phyloP scores from a whole-genome alignment of 495 filamentous ascomycete genomes.

The Xylaria castorea region DNA sequence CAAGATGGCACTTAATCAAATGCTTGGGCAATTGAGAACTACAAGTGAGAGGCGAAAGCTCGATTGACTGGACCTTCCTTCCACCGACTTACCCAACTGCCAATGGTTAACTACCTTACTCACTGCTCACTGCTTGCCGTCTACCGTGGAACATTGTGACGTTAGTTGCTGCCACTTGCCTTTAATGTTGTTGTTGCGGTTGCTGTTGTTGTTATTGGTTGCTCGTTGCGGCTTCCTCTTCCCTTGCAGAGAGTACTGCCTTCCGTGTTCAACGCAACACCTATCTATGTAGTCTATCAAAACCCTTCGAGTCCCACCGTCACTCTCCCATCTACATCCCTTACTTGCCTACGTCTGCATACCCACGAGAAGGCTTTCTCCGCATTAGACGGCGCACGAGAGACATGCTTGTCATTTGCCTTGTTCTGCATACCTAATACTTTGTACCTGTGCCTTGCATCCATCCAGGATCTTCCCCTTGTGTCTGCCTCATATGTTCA shows the following conservation, averaged over 20 bases:
- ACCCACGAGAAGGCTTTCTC: neutral
- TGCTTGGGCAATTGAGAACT: neutral
- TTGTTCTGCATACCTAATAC: constrained; percentile 5
- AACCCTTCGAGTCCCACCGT: neutral
- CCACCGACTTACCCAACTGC: no score
- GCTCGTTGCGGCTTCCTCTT: neutral
- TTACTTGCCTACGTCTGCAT: neutral
- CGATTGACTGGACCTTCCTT: neutral
- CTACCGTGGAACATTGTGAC: neutral
- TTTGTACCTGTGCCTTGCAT: neutral
- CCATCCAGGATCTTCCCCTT: neutral
- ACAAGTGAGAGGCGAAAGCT: constrained; percentile 1
- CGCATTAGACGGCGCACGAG: neutral
- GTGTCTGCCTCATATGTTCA: neutral
- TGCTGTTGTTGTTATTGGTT: neutral
- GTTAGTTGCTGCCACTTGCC: neutral
- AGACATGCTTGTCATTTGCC: neutral
- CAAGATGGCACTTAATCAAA: neutral
- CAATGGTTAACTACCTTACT: no score
- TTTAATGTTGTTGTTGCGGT: neutral
- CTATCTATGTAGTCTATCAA: neutral
- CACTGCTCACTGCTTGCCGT: neutral
- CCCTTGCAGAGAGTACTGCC: no score
- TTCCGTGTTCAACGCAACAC: neutral
- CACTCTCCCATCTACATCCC: neutral